A percentile compares a stretch with the other conserved stretches of the same genome.
These are phyloP conservation scores for Aureobasidium lini DNA, from an alignment of 2,329 filamentous ascomycete species.

Conservation along the genomic window DNA sequence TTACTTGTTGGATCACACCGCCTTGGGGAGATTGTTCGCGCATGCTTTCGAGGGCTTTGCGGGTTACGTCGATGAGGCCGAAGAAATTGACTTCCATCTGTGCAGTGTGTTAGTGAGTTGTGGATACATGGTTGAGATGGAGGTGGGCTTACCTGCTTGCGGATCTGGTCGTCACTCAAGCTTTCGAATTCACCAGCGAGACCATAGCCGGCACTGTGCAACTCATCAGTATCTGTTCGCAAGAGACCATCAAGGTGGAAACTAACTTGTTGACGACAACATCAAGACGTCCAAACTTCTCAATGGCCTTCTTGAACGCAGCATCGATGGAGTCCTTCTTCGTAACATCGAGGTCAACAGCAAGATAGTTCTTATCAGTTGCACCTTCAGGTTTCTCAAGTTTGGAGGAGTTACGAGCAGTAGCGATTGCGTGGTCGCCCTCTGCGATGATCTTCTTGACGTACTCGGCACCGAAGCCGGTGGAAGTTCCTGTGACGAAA, in stretches of 20 bases:
- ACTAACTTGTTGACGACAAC: slow-evolving; percentile 50
- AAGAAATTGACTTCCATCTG: slow-evolving; percentile 57
- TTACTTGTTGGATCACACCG: slow-evolving; percentile 49
- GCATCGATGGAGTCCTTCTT: slow-evolving; percentile 35
- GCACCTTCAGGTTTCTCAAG: slow-evolving; percentile 31
- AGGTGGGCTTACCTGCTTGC: slow-evolving; percentile 21
- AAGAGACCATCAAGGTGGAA: background rate
- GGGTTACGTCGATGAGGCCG: slow-evolving; percentile 48
- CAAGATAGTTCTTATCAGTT: slow-evolving; percentile 41
- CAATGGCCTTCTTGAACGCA: slow-evolving; percentile 38
- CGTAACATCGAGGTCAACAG: slow-evolving; percentile 48
- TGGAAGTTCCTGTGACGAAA: slow-evolving; percentile 40
- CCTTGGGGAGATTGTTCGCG: slow-evolving; percentile 40
- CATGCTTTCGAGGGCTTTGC: slow-evolving; percentile 38
- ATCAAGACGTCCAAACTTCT: slow-evolving; percentile 50
- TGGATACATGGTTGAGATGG: too few relatives aligned
- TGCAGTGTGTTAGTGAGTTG: background rate
- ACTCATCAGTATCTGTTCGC: background rate
- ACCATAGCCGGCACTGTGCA: slow-evolving; percentile 47
- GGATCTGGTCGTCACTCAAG: slow-evolving; percentile 40
- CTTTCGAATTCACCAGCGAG: slow-evolving; percentile 47
- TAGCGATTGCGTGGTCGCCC: slow-evolving; percentile 40
- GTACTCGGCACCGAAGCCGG: slow-evolving; percentile 40
- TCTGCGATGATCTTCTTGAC: slow-evolving; percentile 36
- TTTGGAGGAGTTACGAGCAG: slow-evolving; percentile 39